Base-by-base conservation (phyloP, 2,329 filamentous ascomycete genomes). In the Dactylellina haptotyla region DNA sequence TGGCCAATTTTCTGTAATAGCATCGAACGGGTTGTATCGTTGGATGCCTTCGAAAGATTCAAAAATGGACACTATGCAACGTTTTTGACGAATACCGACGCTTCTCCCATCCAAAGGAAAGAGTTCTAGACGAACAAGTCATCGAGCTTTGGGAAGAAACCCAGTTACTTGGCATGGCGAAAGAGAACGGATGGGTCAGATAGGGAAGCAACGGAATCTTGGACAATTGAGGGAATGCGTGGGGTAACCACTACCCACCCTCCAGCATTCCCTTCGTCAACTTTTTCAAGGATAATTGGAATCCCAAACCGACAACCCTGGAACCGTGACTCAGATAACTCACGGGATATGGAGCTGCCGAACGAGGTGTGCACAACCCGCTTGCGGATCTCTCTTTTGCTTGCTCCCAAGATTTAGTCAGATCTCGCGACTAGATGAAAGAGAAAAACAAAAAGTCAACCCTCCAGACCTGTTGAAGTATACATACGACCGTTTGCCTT, bases 11-110 rank as follows among this genome's bases (percentile, higher is more conserved):
- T 28, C 26, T 46, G 4, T 6, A 14, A 26, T 74, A 91, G 85
- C 93, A 97, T 79, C 90, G 93, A 67, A 97, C 93, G 16, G 93
- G 93, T 20, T 97, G 93, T 79, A 89, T 95, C n/a, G 86, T 93
- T 53, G 93, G 88, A 16, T 88, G 90, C 66, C 85, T 96, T 75
- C 88, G 93, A 75, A 91, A 90, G 79, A 82, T 91, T 10, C 86
- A 87, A 12, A 87, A 90, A 12, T 91, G 90, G 88, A 83, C 87
- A 16, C 80, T 87, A 0, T 80, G 85, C 0, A 82, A 83, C 14
- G 86, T 91, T 34, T 80, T 95, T 34, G 84, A 87, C 56, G 93
- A 97, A 80, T 97, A 78, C 57, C 75, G 77, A 50, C 76, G 75
- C 20, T 78, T 77, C 69, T 77, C 77, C 9, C 76, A 77, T 20